Evolutionary conservation across 2,329 filamentous ascomycete genomes (phyloP).

Genomic region (Emericellopsis cladophorae): DNA sequence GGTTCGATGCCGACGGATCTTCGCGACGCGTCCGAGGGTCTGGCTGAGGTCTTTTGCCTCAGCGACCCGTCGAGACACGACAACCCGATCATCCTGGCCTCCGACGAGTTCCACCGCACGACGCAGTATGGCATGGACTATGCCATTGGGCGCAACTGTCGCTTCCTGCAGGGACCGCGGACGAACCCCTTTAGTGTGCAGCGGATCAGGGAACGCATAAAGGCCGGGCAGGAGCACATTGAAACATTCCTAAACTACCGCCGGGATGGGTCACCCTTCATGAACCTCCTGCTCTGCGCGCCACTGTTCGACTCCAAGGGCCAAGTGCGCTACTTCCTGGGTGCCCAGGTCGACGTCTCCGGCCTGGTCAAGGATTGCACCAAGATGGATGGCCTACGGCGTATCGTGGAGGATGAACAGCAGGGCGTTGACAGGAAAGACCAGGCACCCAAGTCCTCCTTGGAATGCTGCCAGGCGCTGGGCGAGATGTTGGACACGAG

Average conservation of each 20-base stretch:
- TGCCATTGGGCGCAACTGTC: constrained; percentile 63
- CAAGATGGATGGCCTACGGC: neutral
- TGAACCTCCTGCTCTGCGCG: constrained; percentile 66
- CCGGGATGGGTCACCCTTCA: constrained; percentile 64
- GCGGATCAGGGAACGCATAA: constrained; percentile 48
- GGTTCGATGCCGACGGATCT: constrained; percentile 53
- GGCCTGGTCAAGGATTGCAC: constrained; percentile 53
- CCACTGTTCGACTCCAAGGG: constrained; percentile 58
- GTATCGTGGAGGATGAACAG: neutral
- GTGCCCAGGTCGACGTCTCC: constrained; percentile 60
- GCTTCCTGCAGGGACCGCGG: constrained; percentile 64
- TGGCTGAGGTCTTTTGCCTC: constrained; percentile 67
- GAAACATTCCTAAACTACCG: constrained; percentile 70
- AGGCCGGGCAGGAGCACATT: constrained; percentile 53
- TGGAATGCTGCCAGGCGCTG: constrained; percentile 31
- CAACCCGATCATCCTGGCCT: constrained; percentile 64
- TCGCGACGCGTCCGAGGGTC: constrained; percentile 56
- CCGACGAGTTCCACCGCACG: constrained; percentile 49
- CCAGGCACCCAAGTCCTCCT: neutral
- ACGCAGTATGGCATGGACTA: constrained; percentile 67
- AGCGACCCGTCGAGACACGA: constrained; percentile 62
- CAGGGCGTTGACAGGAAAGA: neutral
- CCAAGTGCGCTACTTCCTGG: constrained; percentile 53
- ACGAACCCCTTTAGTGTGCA: constrained; percentile 51
- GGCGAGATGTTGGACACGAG: constrained; percentile 56